Percentiles rank a stretch among this genome's conserved stretches.
Conservation (phyloP, 116 monocot species). For the Zostera marina region DNA sequence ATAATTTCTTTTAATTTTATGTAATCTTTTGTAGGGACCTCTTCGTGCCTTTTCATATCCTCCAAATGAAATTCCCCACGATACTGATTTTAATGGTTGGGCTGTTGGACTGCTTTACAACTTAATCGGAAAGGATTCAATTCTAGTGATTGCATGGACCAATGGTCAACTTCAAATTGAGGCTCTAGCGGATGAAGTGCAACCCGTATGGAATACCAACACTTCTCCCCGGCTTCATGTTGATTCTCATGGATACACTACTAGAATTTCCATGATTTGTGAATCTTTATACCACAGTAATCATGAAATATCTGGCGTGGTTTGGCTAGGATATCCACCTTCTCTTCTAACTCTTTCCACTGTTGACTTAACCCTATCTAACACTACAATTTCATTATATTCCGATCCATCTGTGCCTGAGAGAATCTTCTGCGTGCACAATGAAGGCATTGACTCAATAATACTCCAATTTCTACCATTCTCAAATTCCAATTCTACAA, state of each 20-base stretch:
- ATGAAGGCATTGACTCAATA: slow-evolving; percentile 57
- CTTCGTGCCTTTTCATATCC: slow-evolving; percentile 32
- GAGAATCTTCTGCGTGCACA: slow-evolving; percentile 77
- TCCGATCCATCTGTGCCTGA: slow-evolving; percentile 54
- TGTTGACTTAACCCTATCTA: slow-evolving; percentile 60
- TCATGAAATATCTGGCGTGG: slow-evolving; percentile 9
- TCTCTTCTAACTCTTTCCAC: slow-evolving; percentile 56
- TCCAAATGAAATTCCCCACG: slow-evolving; percentile 14
- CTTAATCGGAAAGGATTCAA: slow-evolving; percentile 71
- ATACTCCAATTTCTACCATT: slow-evolving; percentile 67
- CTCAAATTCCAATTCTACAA: slow-evolving; percentile 24
- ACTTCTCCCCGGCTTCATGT: slow-evolving; percentile 37
- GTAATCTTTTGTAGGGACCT: slow-evolving; percentile 96
- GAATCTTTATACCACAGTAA: slow-evolving; percentile 31
- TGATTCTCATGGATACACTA: slow-evolving; percentile 30
- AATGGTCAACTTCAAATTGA: slow-evolving; percentile 70
- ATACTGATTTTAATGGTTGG: slow-evolving; percentile 25
- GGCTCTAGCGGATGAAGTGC: slow-evolving; percentile 85
- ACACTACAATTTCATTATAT: slow-evolving; percentile 25
- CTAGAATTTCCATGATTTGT: slow-evolving; percentile 84
- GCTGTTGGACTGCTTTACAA: slow-evolving; percentile 51
- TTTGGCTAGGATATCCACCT: slow-evolving; percentile 33
- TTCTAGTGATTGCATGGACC: slow-evolving; percentile 62
- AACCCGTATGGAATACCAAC: slow-evolving; percentile 52
- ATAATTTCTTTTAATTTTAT: neutral